phyloP scores from a whole-genome alignment of 2,329 filamentous ascomycete species.

The Ceratocystis albifundus region DNA sequence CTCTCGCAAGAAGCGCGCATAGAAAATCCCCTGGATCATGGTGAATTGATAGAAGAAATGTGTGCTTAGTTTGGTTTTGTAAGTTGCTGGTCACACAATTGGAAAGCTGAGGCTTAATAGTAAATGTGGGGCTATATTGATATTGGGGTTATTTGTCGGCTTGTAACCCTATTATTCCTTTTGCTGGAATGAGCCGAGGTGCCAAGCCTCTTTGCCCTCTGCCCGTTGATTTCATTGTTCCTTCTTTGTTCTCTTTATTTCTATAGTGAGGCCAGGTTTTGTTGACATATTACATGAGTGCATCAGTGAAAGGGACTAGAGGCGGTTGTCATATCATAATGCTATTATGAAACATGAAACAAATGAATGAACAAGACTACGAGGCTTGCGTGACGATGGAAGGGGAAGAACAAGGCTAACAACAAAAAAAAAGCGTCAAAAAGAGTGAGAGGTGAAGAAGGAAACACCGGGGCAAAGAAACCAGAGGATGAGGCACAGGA shows the following conservation, averaged over 20 bases:
- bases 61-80: neutral
- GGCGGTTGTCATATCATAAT: conserved; percentile 2
- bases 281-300: neutral
- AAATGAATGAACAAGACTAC: neutral
- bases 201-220: too few relatives aligned
- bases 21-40: conserved; percentile 62
- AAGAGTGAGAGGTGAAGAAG: neutral
- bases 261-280: neutral
- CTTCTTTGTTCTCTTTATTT: too few relatives aligned
- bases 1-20: conserved; percentile 55
- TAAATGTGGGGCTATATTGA: neutral
- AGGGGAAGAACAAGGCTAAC: neutral
- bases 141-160: neutral
- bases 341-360: neutral
- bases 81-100: too few relatives aligned
- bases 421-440: neutral
- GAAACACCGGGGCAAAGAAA: neutral
- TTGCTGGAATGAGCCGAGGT: too few relatives aligned
- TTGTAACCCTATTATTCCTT: too few relatives aligned
- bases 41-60: conserved; percentile 18
- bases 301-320: neutral
- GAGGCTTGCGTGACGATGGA: neutral
- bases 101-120: too few relatives aligned
- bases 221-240: too few relatives aligned
- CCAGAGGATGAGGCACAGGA: neutral